Base-by-base conservation (phyloP, 306 rosid genomes). In the Gillenia trifoliata region DNA sequence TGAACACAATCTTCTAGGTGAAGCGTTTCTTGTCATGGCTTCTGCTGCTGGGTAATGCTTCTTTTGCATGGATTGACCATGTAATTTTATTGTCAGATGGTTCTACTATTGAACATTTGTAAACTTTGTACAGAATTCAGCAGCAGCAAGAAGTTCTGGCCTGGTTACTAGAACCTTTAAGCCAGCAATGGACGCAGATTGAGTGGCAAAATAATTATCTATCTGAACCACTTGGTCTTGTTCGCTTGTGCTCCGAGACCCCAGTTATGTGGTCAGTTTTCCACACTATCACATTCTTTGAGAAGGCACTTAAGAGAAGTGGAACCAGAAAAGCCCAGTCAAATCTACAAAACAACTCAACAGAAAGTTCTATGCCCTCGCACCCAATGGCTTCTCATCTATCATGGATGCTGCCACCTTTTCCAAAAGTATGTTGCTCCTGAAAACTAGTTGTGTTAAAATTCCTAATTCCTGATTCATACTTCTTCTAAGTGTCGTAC, bases 11-110 rank as follows among this genome's bases (percentile, higher is more conserved):
- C 90, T 94, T 82, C 79, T 94, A 7, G 96, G 92, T n/a, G 99
- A 94, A 90, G 97, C 99, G 79, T 94, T 94, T 85, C 99, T 94
- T 61, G 73, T 94, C 64, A 91, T 94, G 99, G 97, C 96, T 75
- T 94, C 99, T 73, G 81, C 93, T 75, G 95, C 96, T 62, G 99
- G 99, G 97, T 94, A 91, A 85, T 80, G 54, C 75, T 65, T 78
- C 66, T 68, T 54, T 78, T 45, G 55, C 56, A 54, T 40, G 30
- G 69, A 59, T 62, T 49, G 45, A 20, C 36, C 54, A 34, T 81
- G 50, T 78, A 20, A 65, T 60, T 69, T 45, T 55, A 26, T 61
- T 55, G 57, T 78, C 64, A 49, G 57, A 52, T 38, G 49, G 57
- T 26, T 63, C 69, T 69, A 69, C 59, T 57, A 54, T 47, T 82